Evolutionary conservation across 805 yeast genomes (phyloP).

Genomic region (Cyberlindnera amylophila): DNA sequence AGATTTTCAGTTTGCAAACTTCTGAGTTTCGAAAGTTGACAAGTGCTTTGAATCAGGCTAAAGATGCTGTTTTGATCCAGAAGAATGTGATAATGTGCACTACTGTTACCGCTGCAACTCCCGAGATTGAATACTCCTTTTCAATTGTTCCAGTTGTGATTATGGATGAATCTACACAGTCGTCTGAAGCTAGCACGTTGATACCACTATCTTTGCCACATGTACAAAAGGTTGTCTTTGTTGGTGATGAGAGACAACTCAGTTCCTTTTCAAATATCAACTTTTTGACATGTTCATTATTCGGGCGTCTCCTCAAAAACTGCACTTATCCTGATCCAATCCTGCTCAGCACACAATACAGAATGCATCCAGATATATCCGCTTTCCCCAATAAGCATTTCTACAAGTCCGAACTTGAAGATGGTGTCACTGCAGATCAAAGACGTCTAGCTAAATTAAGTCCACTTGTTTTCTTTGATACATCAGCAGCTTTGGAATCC

Average conservation of each 20-base stretch:
- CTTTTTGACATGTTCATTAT: slow-evolving; percentile 57
- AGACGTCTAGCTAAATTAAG: slow-evolving; percentile 43
- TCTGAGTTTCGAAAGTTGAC: neutral
- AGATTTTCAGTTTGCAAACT: neutral
- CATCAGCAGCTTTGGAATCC: no score
- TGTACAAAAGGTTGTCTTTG: slow-evolving; percentile 61
- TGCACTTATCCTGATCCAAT: slow-evolving; percentile 56
- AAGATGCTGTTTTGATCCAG: slow-evolving; percentile 47
- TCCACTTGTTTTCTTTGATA: slow-evolving; percentile 61
- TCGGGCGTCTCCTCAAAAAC: slow-evolving; percentile 59
- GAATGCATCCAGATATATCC: slow-evolving; percentile 63
- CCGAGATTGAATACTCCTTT: slow-evolving; percentile 50
- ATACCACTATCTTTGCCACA: slow-evolving; percentile 68
- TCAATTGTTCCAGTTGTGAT: slow-evolving; percentile 60
- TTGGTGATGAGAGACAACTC: slow-evolving; percentile 65
- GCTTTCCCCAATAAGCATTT: slow-evolving; percentile 51
- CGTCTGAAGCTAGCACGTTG: slow-evolving; percentile 66
- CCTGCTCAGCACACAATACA: slow-evolving; percentile 64
- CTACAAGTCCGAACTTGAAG: slow-evolving; percentile 44
- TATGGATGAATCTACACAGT: slow-evolving; percentile 75
- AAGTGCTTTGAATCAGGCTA: slow-evolving; percentile 29
- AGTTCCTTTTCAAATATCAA: slow-evolving; percentile 68
- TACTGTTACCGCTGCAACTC: slow-evolving; percentile 66
- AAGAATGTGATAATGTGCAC: slow-evolving; percentile 69
- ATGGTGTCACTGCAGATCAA: slow-evolving; percentile 55